A percentile compares a stretch with the other conserved stretches of the same genome.
phyloP scores from a whole-genome alignment of 805 yeast genomes.

The Suhomyces faveliae region DNA sequence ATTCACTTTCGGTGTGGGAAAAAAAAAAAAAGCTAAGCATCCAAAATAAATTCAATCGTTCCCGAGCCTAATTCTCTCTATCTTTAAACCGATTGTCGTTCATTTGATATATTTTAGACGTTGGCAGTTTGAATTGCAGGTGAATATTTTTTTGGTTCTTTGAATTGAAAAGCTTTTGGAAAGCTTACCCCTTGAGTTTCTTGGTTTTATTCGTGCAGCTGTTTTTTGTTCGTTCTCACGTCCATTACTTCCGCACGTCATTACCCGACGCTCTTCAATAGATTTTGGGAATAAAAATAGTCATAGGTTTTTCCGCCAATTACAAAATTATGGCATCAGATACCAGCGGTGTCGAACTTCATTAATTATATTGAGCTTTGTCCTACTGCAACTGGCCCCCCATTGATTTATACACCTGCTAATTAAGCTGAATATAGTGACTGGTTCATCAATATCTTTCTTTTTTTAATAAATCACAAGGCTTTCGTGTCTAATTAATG shows the following conservation, averaged over 20 bases:
- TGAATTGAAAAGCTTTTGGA: not conserved
- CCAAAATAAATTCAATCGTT: not conserved
- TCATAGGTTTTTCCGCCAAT: constrained; percentile 1
- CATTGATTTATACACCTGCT: not conserved
- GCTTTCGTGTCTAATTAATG: not conserved
- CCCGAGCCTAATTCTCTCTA: too few relatives aligned
- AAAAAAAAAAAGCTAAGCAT: not conserved
- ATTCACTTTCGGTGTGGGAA: not conserved
- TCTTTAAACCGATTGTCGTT: not conserved
- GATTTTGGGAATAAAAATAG: not conserved
- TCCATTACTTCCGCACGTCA: constrained; percentile 1
- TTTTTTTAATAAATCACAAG: not conserved
- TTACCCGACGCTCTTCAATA: not conserved
- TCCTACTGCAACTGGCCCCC: not conserved
- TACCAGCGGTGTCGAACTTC: not conserved
- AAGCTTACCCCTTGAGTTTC: not conserved
- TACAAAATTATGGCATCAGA: not conserved
- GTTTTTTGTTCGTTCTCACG: constrained; percentile 1
- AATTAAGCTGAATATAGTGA: not conserved
- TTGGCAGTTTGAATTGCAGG: not conserved
- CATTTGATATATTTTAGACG: not conserved
- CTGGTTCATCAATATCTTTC: not conserved
- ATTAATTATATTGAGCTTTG: not conserved
- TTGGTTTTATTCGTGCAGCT: not conserved
- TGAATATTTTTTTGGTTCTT: not conserved